A percentile compares a stretch with the other conserved stretches of the same genome.
These are phyloP conservation scores for Stipa capillata DNA, from an alignment of 176 grass and related monocot species.

Conservation along the genomic window DNA sequence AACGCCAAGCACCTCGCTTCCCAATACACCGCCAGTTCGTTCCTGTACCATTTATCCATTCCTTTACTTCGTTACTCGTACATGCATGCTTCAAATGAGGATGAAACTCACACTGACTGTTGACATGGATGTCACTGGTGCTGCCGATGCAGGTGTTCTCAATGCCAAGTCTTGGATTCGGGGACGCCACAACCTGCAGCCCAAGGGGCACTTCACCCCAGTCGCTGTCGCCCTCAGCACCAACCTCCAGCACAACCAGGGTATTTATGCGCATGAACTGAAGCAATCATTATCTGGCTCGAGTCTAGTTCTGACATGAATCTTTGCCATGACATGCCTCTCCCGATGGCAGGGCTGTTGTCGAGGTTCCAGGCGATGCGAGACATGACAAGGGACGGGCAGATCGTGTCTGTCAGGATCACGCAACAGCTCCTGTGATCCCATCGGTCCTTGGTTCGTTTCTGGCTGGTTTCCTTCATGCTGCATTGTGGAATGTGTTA, in stretches of 20 bases:
- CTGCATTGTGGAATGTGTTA: constrained; percentile 20
- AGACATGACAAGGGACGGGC: constrained; percentile 21
- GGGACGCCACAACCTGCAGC: constrained; percentile 27
- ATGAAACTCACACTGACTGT: not conserved
- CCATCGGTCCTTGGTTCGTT: constrained; percentile 12
- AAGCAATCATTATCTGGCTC: not conserved
- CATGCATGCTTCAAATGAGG: not conserved
- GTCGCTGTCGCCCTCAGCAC: constrained; percentile 62
- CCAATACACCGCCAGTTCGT: constrained; percentile 31
- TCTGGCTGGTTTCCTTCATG: not conserved
- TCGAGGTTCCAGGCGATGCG: constrained; percentile 55
- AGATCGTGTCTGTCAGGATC: constrained; percentile 71
- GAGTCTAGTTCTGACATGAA: constrained; percentile 6
- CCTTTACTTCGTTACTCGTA: not conserved
- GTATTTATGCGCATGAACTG: constrained; percentile 34
- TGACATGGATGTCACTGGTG: too few relatives aligned
- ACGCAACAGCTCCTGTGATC: constrained; percentile 52
- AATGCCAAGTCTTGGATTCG: constrained; percentile 46
- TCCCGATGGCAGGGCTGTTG: not conserved
- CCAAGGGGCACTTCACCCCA: constrained; percentile 28
- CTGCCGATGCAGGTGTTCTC: constrained; percentile 37
- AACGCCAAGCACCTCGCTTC: constrained; percentile 23
- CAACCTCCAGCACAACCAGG: constrained; percentile 59
- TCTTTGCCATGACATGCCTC: not conserved
- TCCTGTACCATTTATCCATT: not conserved